phyloP scores from a whole-genome alignment of 2,329 filamentous ascomycete genomes.

The Acrocalymma vagum region DNA sequence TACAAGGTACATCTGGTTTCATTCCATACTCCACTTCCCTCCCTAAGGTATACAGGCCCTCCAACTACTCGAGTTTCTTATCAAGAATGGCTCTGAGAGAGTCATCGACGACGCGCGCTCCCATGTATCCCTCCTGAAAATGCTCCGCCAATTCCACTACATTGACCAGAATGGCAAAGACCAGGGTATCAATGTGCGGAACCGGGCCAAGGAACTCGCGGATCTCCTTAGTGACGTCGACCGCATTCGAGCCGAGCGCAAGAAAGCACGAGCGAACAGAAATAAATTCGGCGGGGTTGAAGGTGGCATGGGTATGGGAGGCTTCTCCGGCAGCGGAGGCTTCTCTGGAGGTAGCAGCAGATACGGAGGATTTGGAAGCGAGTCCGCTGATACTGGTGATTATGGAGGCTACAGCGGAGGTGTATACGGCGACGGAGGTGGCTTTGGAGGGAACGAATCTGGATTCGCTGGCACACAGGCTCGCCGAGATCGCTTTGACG shows the following conservation, averaged over 20 bases:
- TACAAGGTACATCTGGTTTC: constrained; percentile 85
- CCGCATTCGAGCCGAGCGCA: constrained; percentile 75
- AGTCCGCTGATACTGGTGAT: constrained; percentile 51
- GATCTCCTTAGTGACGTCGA: constrained; percentile 95
- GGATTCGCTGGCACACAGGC: constrained; percentile 72
- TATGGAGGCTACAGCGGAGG: constrained; percentile 75
- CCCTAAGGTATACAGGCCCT: constrained; percentile 62
- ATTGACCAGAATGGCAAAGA: constrained; percentile 98
- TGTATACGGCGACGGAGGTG: constrained; percentile 95
- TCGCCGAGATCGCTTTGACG: constrained; percentile 83
- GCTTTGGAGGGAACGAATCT: constrained; percentile 78
- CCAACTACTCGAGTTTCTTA: constrained; percentile 93
- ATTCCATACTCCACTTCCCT: not conserved
- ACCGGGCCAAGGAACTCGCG: constrained; percentile 92
- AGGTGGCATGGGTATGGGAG: constrained; percentile 72
- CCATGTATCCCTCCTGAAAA: constrained; percentile 94
- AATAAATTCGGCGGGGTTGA: constrained; percentile 97
- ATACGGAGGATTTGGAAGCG: constrained; percentile 90
- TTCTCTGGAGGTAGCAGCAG: constrained; percentile 76
- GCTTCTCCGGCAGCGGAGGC: constrained; percentile 61
- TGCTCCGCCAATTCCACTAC: constrained; percentile 98
- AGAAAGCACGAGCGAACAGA: constrained; percentile 89
- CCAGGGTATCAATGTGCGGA: constrained; percentile 96
- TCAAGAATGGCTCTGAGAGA: constrained; percentile 97
- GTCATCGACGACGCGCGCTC: constrained; percentile 97